Percentiles rank a stretch among this genome's conserved stretches.
These are phyloP conservation scores for Persicaria maculosa DNA, from an alignment of 148 eudicot species.

Conservation along the genomic window DNA sequence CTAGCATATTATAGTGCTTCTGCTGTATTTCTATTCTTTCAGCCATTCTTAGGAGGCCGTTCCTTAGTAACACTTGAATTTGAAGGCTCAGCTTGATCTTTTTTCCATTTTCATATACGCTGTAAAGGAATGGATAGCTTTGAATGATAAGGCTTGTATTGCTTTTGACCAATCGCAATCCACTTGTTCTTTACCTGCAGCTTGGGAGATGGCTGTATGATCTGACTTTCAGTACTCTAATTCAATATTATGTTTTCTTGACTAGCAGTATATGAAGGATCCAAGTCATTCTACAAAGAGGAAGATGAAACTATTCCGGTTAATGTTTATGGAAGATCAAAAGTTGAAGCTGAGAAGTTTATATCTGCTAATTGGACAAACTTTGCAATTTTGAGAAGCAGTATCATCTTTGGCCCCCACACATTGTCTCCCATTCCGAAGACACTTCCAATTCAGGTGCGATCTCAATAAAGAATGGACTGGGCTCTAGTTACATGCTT, in stretches of 20 bases:
- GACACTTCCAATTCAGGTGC: slow-evolving; percentile 92
- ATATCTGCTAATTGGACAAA: slow-evolving; percentile 51
- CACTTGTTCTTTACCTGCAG: neutral
- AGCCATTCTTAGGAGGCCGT: neutral
- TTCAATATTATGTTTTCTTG: slow-evolving; percentile 11
- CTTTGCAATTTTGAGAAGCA: slow-evolving; percentile 88
- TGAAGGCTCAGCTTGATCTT: neutral
- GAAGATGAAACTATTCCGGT: slow-evolving; percentile 74
- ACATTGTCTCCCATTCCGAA: slow-evolving; percentile 73
- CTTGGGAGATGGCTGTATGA: neutral
- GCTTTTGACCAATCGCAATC: too few species aligned
- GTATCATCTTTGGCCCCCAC: slow-evolving; percentile 87
- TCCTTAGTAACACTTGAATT: neutral
- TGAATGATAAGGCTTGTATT: neutral
- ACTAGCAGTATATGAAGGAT: slow-evolving; percentile 85
- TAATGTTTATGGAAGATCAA: slow-evolving; percentile 78
- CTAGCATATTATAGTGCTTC: neutral
- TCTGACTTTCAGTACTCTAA: neutral
- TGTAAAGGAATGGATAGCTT: neutral
- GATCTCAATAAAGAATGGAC: slow-evolving; percentile 6
- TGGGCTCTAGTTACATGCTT: neutral
- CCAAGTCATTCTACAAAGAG: slow-evolving; percentile 84
- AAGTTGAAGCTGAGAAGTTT: slow-evolving; percentile 72
- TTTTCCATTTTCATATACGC: neutral
- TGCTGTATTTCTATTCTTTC: neutral